Evolutionary conservation across 441 rosid genomes (phyloP).

Genomic region (Adansonia rubrostipa): DNA sequence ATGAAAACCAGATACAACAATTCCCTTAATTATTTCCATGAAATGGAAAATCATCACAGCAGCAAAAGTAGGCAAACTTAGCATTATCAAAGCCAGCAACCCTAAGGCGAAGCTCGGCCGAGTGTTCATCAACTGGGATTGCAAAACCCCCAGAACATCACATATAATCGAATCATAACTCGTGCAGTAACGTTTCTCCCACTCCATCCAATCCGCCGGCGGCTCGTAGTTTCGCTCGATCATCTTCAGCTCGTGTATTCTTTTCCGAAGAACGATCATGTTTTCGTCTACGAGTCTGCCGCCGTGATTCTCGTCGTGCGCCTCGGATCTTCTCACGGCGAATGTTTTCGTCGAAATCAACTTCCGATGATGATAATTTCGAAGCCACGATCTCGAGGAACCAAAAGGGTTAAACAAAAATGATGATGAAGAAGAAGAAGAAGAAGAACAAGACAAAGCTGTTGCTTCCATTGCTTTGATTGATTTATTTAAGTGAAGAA

Average conservation of each 20-base stretch:
- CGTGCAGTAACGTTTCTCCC: conserved; percentile 67
- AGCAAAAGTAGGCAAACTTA: conserved; percentile 56
- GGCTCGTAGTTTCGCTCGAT: conserved; percentile 67
- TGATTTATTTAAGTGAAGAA: no score
- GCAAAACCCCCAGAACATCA: conserved; percentile 50
- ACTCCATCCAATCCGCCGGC: conserved; percentile 72
- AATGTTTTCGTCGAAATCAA: no score
- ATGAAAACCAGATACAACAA: conserved; percentile 11
- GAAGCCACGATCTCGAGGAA: no score
- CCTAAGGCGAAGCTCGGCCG: conserved; percentile 65
- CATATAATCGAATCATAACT: conserved; percentile 57
- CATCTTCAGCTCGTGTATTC: conserved; percentile 75
- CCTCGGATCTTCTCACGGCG: no score
- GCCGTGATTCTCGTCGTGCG: no score
- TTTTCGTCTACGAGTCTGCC: conserved; percentile 52
- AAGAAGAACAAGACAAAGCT: no score
- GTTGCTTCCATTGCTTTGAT: no score
- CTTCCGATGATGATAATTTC: no score
- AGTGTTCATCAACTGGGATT: conserved; percentile 60
- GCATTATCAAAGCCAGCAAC: conserved; percentile 37
- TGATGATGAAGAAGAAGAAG: no score
- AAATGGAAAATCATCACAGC: conserved; percentile 36
- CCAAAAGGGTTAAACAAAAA: no score
- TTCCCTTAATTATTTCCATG: conserved; percentile 27
- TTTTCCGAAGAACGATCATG: conserved; percentile 71